Base-by-base conservation (phyloP, 2,329 filamentous ascomycete genomes). In the Aspergillus brunneoviolaceus region DNA sequence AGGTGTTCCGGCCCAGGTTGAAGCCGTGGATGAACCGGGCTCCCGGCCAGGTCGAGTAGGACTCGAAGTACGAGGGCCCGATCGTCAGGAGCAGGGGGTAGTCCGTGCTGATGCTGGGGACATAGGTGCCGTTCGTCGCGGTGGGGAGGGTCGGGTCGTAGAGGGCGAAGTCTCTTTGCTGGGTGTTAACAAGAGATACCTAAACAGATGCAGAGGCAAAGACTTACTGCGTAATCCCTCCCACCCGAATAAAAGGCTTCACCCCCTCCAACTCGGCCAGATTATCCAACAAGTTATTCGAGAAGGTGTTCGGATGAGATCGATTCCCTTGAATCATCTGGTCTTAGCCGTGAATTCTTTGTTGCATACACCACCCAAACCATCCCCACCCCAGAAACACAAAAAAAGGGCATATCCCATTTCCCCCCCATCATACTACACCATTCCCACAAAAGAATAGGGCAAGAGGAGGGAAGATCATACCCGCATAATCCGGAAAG, bases 1-100 rank as follows among this genome's bases (percentile, higher is more conserved):
- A 49, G 10, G 42, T 55, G 25, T 55, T 55, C 10, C 48, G 47
- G 16, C 39, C 53, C 27, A 55, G 23, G 27, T 55, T 49, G 19
- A 55, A 55, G n/a, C 53, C 53, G 27, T 55, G 53, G n/a, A 55
- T 55, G 42, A 55, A 55, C 45, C 35, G 31, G 5, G 53, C 33
- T 11, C 42, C 53, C 4, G 53, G 53, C 53, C 53, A 55, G 42
- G 53, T 55, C 6, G 27, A 31, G 53, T 55, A 55, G 14, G 53
- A 55, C 12, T 55, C 53, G 29, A 55, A 49, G 45, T 49, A 55
- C 39, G 53, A 27, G 5, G 53, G 53, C 12, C 53, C 53, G 19
- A 55, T 48, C 2, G 53, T 48, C 19, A 55, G 25, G 27, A 55
- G 35, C 12, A 55, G 19, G 7, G 53, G 53, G 21, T 55, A 55